Conservation (phyloP, 2,329 filamentous ascomycete species). For the Sporothrix protearum region DNA sequence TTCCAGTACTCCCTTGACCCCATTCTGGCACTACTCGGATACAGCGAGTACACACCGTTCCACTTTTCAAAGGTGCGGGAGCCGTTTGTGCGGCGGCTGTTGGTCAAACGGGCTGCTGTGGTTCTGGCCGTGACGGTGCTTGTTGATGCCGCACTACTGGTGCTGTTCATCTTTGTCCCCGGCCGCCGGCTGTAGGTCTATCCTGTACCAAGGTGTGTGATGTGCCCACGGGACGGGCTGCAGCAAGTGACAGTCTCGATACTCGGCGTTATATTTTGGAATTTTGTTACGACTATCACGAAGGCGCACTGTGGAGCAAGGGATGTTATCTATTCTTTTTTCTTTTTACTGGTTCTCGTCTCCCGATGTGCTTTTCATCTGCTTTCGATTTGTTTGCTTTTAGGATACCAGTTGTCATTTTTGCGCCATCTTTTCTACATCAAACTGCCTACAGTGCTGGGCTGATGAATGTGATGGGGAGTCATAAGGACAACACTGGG, state of each 20-base stretch:
- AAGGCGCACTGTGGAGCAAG: slow-evolving; percentile 3
- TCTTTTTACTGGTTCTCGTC: slow-evolving; percentile 7
- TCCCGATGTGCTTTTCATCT: slow-evolving; percentile 13
- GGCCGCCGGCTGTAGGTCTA: slow-evolving; percentile 68
- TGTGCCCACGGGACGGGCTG: not conserved
- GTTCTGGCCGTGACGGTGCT: slow-evolving; percentile 72
- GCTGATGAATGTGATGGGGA: not conserved
- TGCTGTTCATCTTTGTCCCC: slow-evolving; percentile 92
- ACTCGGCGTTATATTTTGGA: not conserved
- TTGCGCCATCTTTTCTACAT: not conserved
- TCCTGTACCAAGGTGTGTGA: not conserved
- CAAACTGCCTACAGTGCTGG: not conserved
- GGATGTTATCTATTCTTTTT: not conserved
- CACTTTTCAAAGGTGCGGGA: slow-evolving; percentile 84
- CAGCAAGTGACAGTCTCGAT: not conserved
- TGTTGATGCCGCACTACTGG: slow-evolving; percentile 75
- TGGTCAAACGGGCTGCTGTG: slow-evolving; percentile 78
- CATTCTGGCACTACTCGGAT: slow-evolving; percentile 79
- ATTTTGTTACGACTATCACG: slow-evolving; percentile 14
- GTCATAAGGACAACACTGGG: not conserved
- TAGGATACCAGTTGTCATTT: slow-evolving; percentile 26
- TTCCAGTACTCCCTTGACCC: slow-evolving; percentile 97
- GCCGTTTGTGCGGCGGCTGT: slow-evolving; percentile 81
- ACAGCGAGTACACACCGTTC: slow-evolving; percentile 95
- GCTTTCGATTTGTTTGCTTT: slow-evolving; percentile 19